Evolutionary conservation across 2,329 filamentous ascomycete genomes (phyloP).

Genomic region (Neonectria ditissima): DNA sequence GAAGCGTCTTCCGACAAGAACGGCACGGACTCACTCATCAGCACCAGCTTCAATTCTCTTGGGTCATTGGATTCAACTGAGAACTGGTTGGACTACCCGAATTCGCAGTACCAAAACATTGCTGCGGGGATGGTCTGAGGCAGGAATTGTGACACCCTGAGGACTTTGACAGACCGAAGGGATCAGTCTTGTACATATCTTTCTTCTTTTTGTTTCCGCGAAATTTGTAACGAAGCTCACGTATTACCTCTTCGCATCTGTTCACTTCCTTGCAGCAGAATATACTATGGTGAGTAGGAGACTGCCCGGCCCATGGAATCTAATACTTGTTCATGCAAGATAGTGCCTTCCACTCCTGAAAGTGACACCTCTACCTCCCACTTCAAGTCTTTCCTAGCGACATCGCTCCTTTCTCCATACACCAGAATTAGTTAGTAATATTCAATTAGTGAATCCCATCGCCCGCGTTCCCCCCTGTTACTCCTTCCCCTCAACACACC

Average conservation of each 20-base stretch:
- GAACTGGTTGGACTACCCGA: conserved; percentile 65
- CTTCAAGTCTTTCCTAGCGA: background rate
- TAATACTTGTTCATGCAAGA: background rate
- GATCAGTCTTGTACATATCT: background rate
- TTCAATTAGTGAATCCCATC: background rate
- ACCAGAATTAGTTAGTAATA: background rate
- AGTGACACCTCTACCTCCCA: background rate
- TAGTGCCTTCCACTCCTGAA: background rate
- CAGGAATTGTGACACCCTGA: background rate
- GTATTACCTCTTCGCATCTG: background rate
- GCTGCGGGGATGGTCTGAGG: conserved; percentile 25
- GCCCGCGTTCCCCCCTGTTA: conserved; percentile 1
- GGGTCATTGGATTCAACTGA: conserved; percentile 57
- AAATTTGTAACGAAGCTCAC: background rate
- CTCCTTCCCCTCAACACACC: conserved; percentile 39
- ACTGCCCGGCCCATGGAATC: too few relatives aligned
- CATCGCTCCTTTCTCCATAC: background rate
- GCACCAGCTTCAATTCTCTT: conserved; percentile 56
- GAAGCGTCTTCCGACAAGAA: conserved; percentile 77
- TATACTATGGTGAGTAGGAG: too few relatives aligned
- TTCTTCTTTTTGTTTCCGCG: background rate
- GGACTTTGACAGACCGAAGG: background rate
- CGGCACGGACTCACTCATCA: conserved; percentile 70
- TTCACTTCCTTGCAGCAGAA: background rate
- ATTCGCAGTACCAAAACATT: conserved; percentile 68